A percentile compares a stretch with the other conserved stretches of the same genome.
phyloP scores from a whole-genome alignment of 2,329 filamentous ascomycete genomes.

The Colletotrichum liriopes region DNA sequence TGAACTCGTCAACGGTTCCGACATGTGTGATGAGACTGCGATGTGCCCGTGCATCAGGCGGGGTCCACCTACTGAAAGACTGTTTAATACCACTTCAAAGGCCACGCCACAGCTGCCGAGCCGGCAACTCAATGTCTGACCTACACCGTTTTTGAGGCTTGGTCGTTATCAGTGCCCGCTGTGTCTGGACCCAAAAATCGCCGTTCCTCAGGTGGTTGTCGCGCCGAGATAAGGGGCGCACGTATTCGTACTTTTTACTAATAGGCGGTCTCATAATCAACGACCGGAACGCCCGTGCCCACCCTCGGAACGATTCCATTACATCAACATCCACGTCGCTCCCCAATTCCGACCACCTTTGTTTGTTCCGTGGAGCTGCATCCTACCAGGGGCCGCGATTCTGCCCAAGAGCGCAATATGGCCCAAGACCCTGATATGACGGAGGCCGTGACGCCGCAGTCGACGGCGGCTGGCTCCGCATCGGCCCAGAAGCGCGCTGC shows the following conservation, averaged over 20 bases:
- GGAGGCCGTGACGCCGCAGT: slow-evolving; percentile 25
- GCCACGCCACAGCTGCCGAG: too few species aligned
- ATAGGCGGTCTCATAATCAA: neutral
- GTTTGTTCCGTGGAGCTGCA: slow-evolving; percentile 21
- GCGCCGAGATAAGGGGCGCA: slow-evolving; percentile 11
- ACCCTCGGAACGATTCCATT: slow-evolving; percentile 25
- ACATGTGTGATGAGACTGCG: neutral
- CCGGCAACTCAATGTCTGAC: too few species aligned
- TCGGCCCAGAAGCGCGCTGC: slow-evolving; percentile 34
- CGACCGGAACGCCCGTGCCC: slow-evolving; percentile 16
- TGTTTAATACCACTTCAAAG: too few species aligned
- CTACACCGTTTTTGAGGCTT: neutral
- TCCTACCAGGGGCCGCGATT: neutral
- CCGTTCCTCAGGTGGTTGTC: neutral
- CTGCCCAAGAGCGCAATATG: slow-evolving; percentile 2
- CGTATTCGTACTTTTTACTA: neutral
- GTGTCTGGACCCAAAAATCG: neutral
- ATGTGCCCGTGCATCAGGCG: too few species aligned
- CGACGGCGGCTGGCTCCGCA: slow-evolving; percentile 30
- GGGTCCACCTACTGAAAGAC: too few species aligned
- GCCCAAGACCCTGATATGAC: slow-evolving; percentile 14
- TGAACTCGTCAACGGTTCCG: neutral
- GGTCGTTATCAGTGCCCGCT: neutral
- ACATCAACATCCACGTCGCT: neutral
- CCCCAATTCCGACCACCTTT: slow-evolving; percentile 20